Base-by-base conservation (phyloP, 805 yeast species). In the Candida ortonii region DNA sequence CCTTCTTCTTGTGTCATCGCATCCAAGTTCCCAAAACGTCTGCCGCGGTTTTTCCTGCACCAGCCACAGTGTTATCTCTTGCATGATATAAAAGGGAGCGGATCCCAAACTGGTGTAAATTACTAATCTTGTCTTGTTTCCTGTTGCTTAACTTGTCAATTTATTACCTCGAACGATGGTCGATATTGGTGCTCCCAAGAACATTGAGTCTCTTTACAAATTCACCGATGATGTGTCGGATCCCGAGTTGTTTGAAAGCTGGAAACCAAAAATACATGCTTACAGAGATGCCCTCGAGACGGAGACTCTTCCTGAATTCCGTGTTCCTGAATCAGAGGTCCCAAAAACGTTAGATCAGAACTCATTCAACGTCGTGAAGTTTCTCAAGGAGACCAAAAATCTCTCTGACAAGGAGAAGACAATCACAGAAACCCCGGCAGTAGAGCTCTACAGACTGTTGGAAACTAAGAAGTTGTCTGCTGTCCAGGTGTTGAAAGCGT, bases 401-500 rank as follows among this genome's bases (percentile, higher is more conserved):
- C 45, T 63, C 15, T 39, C 61, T 8, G 50, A 31, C 0, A 50
- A 52, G 27, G 78, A 73, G 46, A 57, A 62, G 22, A 55, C 47
- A 13, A 71, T 73, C 50, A 71, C 76, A 13, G 68, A 64, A 18
- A 42, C 59, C 14, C 40, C 71, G 0, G 78, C 76, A 3, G 48
- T 59, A 3, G 62, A 60, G 8, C 60, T 75, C 32, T 66, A 65
- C 14, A 52, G 43, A 6, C 59, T 65, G 41, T 70, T 80, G 35
- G 69, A 74, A 14, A 36, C 57, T 3, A 74, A 76, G 6, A 64
- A 70, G 25, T 51, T 72, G 36, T 47, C 71, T 16, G 67, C 85
- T 0, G 70, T 67, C 4, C 67, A 70, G 22, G 77, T 78, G 13
- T 66, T 74, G 43, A 71, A 63, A 46, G 86, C 87, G 0, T 81